Conservation (phyloP, 805 yeast species). For the Yarrowia hollandica region DNA sequence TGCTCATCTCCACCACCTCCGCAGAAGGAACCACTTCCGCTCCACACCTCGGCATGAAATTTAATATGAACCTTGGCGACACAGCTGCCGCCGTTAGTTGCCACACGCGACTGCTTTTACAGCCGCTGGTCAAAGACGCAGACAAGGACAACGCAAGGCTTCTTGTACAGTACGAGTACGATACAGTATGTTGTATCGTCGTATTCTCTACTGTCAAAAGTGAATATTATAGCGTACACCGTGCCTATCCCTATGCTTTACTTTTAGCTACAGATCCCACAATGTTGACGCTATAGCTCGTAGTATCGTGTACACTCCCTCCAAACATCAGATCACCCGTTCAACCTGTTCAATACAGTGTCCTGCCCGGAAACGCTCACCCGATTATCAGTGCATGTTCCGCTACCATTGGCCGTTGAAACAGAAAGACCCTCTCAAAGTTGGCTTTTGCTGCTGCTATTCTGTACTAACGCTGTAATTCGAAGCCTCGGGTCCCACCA, state of each 20-base stretch:
- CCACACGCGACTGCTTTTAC: slow-evolving; percentile 16
- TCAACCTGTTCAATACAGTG: too few species aligned
- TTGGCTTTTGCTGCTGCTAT: slow-evolving; percentile 2
- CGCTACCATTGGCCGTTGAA: slow-evolving; percentile 17
- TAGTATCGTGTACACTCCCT: too few species aligned
- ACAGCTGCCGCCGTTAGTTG: neutral
- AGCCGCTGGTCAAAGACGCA: neutral
- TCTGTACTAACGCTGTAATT: neutral
- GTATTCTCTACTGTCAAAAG: neutral
- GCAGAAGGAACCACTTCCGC: slow-evolving; percentile 15
- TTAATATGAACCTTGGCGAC: slow-evolving; percentile 19
- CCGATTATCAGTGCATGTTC: slow-evolving; percentile 18
- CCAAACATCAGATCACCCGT: too few species aligned
- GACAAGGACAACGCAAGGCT: neutral
- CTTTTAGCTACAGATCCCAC: too few species aligned
- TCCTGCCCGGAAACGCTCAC: neutral
- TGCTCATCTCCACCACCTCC: slow-evolving; percentile 13
- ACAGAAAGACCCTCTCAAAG: neutral
- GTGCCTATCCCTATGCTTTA: too few species aligned
- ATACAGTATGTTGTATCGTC: too few species aligned
- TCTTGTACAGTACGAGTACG: too few species aligned
- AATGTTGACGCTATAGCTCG: too few species aligned
- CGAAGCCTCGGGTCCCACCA: slow-evolving; percentile 18
- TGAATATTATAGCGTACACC: too few species aligned
- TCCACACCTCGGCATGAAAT: slow-evolving; percentile 12